Evolutionary conservation across 192 early-diverging fungal genomes (phyloP).

Genomic region (Paraglomus brasilianum): DNA sequence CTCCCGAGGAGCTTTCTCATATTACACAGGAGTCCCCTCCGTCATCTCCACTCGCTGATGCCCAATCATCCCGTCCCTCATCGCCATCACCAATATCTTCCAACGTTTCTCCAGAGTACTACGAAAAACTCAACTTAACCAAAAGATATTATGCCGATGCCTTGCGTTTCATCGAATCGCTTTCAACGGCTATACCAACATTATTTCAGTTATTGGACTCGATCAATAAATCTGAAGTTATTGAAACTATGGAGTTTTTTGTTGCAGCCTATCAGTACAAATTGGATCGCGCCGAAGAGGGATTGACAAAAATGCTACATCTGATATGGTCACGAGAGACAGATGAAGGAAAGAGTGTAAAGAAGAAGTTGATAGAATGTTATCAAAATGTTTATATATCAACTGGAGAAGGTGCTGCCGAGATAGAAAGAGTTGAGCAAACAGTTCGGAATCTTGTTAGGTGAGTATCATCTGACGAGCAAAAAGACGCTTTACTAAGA

Average conservation of each 20-base stretch:
- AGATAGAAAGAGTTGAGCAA: conserved; percentile 58
- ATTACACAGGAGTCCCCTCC: not conserved
- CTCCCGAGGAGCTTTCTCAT: conserved; percentile 34
- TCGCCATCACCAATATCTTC: no score
- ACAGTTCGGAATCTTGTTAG: conserved; percentile 72
- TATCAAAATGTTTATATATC: conserved; percentile 78
- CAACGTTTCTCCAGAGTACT: conserved; percentile 41
- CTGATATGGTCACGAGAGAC: conserved; percentile 82
- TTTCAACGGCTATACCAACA: conserved; percentile 72
- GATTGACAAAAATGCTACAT: conserved; percentile 92
- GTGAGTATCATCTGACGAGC: conserved; percentile 33
- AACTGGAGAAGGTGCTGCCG: conserved; percentile 51
- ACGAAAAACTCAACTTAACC: conserved; percentile 46
- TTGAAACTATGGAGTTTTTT: conserved; percentile 97
- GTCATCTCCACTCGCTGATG: no score
- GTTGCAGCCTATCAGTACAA: conserved; percentile 80
- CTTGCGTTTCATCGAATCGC: conserved; percentile 79
- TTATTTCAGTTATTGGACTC: conserved; percentile 86
- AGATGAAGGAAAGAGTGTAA: conserved; percentile 72
- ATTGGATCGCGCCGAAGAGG: conserved; percentile 78
- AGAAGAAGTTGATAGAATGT: conserved; percentile 72
- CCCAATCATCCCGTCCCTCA: no score
- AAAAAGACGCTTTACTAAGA: not conserved
- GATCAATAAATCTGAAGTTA: conserved; percentile 87
- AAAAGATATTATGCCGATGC: conserved; percentile 86